Evolutionary conservation across 257 asterid genomes (phyloP), one percentile per base, ranked within the genome.

Genomic region (Solanum etuberosum): DNA sequence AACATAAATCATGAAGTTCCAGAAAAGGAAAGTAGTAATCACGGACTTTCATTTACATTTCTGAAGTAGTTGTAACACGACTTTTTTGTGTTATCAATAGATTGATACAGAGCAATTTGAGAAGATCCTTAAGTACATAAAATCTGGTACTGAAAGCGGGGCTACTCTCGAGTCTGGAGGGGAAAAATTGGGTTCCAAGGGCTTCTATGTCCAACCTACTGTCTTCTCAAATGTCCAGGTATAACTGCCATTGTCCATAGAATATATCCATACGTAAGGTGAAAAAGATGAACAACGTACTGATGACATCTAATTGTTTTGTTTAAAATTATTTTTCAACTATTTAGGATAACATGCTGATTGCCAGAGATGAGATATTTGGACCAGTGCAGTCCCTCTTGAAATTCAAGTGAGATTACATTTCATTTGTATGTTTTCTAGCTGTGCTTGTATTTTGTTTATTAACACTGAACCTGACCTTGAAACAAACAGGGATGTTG

Each of bases 121-220:
- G 35, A 87, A 80, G 81, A 63, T 87, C 14, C 81, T 87, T 12
- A 65, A 80, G 86, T 87, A 82, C 48, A 80, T 87, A 38, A 80
- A 46, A 20, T 87, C 86, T 37, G 86, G 86, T 63, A 48, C 83
- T 46, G 86, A 80, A 23, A 87, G 86, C 23, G 72, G 89, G 16
- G 86, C 89, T 46, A 87, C 86, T n/a, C 86, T 87, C 23, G 89
- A 87, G 43, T 73, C 89, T 61, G 89, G 89, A 80, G 89, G 89
- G 14, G 89, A 65, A 18, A 80, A 37, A 80, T 46, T 77, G 27
- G 86, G 89, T 74, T 25, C 34, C n/a, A 35, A 37, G 35, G 59
- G 89, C 7, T 80, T 32, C 82, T 80, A 87, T 43, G 80, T 87
- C 43, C 35, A 87, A 18, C 89, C 89, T 83, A 87, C 89, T 31